These are phyloP conservation scores for Cytospora mali DNA, from an alignment of 2,329 filamentous ascomycete genomes.

Conservation along the genomic window DNA sequence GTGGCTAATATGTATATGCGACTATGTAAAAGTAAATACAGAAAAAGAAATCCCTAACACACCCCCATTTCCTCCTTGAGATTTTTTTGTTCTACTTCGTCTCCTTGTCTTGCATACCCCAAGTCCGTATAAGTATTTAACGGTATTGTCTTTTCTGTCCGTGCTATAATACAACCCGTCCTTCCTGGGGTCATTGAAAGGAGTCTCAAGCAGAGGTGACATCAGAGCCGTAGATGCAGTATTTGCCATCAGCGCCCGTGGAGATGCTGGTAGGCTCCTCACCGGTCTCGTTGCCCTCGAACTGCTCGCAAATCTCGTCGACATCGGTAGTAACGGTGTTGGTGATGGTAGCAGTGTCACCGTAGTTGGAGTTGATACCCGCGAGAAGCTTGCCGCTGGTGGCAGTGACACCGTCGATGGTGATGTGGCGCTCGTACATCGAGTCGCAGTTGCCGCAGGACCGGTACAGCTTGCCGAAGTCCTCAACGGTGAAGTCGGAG, in stretches of 20 bases:
- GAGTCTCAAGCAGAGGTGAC: neutral
- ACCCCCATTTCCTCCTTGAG: slow-evolving; percentile 12
- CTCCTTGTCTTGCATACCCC: slow-evolving; percentile 1
- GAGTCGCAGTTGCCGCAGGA: slow-evolving; percentile 49
- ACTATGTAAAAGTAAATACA: slow-evolving; percentile 17
- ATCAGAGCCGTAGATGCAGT: slow-evolving; percentile 29
- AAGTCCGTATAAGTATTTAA: neutral
- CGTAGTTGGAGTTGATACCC: slow-evolving; percentile 28
- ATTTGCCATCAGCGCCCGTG: slow-evolving; percentile 25
- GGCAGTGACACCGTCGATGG: slow-evolving; percentile 45
- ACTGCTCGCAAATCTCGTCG: slow-evolving; percentile 27
- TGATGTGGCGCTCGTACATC: slow-evolving; percentile 48
- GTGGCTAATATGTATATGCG: slow-evolving; percentile 24
- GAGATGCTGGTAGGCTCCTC: slow-evolving; percentile 28
- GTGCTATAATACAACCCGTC: too few relatives aligned
- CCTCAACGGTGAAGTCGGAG: slow-evolving; percentile 44
- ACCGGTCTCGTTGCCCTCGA: slow-evolving; percentile 24
- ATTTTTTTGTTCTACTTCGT: slow-evolving; percentile 10
- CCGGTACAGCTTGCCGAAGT: slow-evolving; percentile 53
- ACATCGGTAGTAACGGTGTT: slow-evolving; percentile 26
- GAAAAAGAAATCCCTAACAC: slow-evolving; percentile 8
- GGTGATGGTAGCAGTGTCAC: slow-evolving; percentile 36
- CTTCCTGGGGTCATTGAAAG: too few relatives aligned
- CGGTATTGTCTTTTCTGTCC: too few relatives aligned
- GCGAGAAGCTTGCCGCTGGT: slow-evolving; percentile 26